These are phyloP conservation scores for Pleurostoma richardsiae DNA, from an alignment of 2,329 filamentous ascomycete genomes.

Conservation along the genomic window DNA sequence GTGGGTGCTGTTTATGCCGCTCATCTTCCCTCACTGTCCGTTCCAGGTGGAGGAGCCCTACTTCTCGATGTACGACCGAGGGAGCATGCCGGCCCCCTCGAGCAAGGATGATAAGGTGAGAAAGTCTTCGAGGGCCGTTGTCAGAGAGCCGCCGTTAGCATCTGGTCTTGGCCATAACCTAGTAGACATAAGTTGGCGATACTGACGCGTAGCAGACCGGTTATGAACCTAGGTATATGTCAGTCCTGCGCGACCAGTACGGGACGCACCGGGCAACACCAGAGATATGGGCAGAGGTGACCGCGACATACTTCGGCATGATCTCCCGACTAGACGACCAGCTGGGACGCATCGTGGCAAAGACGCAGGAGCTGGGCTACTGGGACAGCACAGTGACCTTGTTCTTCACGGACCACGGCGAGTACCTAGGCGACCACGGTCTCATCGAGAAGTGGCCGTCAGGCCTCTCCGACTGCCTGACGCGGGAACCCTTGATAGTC, in stretches of 20 bases:
- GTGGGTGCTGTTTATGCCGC: slow-evolving; percentile 36
- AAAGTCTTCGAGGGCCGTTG: neutral
- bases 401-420: slow-evolving; percentile 40
- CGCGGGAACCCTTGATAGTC: slow-evolving; percentile 37
- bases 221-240: slow-evolving; percentile 36
- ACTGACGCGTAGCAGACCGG: slow-evolving; percentile 24
- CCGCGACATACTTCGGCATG: slow-evolving; percentile 41
- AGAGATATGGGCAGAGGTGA: slow-evolving; percentile 37
- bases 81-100: slow-evolving; percentile 12
- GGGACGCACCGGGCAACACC: slow-evolving; percentile 30
- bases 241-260: slow-evolving; percentile 28
- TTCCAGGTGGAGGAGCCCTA: slow-evolving; percentile 43
- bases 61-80: slow-evolving; percentile 38
- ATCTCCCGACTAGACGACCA: slow-evolving; percentile 38
- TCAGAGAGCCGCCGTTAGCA: too few relatives aligned
- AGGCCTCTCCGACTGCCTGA: slow-evolving; percentile 32
- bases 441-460: slow-evolving; percentile 45
- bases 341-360: slow-evolving; percentile 32
- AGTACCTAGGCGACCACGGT: slow-evolving; percentile 41
- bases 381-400: slow-evolving; percentile 35
- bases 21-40: slow-evolving; percentile 39
- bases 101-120: slow-evolving; percentile 8
- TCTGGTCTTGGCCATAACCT: too few relatives aligned
- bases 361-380: slow-evolving; percentile 23
- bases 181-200: neutral